These are phyloP conservation scores for Russula emetica DNA, from an alignment of 768 basidiomycete species.

Conservation along the genomic window DNA sequence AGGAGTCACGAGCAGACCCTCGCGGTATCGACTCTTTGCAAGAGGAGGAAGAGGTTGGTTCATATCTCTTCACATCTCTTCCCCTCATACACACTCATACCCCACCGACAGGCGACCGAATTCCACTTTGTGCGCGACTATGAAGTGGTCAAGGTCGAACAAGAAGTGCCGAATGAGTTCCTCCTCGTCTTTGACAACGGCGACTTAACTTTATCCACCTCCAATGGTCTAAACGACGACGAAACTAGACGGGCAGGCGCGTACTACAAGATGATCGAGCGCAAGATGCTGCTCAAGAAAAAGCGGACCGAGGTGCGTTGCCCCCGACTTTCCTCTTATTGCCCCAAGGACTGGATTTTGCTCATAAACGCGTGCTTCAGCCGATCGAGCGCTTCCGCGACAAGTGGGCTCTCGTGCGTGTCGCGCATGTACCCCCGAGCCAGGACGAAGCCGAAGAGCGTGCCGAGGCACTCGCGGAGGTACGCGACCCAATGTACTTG, in stretches of 20 bases:
- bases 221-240: slow-evolving; percentile 1
- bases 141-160: slow-evolving; percentile 81
- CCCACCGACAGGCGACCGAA: slow-evolving; percentile 50
- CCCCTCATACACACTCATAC: background rate
- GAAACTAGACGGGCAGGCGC: slow-evolving; percentile 49
- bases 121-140: slow-evolving; percentile 82
- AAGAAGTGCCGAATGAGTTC: slow-evolving; percentile 83
- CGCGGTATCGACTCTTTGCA: slow-evolving; percentile 42
- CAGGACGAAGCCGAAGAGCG: slow-evolving; percentile 74
- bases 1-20: slow-evolving; percentile 46
- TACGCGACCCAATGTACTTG: slow-evolving; percentile 62
- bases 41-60: slow-evolving; percentile 53
- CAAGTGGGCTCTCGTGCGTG: slow-evolving; percentile 78
- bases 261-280: slow-evolving; percentile 85
- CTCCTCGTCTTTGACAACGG: slow-evolving; percentile 65
- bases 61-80: background rate
- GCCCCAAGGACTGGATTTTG: background rate
- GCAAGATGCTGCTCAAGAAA: slow-evolving; percentile 84
- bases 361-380: slow-evolving; percentile 36
- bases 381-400: slow-evolving; percentile 67
- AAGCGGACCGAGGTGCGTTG: slow-evolving; percentile 70
- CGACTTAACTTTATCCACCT: slow-evolving; percentile 26
- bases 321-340: background rate
- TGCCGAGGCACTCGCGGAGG: slow-evolving; percentile 73
- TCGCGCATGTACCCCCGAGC: slow-evolving; percentile 66